phyloP scores from a whole-genome alignment of 2,329 filamentous ascomycete genomes.

The Penicillium decumbens region DNA sequence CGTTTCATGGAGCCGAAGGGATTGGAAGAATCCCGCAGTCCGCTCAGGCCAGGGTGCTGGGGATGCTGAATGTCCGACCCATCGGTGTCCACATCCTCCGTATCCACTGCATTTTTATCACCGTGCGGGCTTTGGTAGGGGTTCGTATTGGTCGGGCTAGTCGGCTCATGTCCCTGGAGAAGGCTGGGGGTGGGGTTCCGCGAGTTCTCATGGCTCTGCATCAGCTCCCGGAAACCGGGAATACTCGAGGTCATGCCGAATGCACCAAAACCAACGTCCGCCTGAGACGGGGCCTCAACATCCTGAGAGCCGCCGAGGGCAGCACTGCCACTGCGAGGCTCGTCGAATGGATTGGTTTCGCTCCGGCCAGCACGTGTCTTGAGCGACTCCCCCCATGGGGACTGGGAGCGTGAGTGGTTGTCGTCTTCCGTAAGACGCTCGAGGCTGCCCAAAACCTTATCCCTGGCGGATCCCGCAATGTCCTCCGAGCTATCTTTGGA shows the following conservation, averaged over 20 bases:
- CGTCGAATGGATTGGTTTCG: conserved; percentile 49
- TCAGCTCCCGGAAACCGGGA: conserved; percentile 54
- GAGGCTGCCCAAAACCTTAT: conserved; percentile 52
- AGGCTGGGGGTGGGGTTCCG: conserved; percentile 53
- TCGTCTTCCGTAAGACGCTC: conserved; percentile 53
- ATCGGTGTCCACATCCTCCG: conserved; percentile 56
- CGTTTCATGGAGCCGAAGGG: conserved; percentile 54
- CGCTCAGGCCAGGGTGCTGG: conserved; percentile 51
- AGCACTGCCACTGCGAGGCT: conserved; percentile 56
- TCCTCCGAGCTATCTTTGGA: conserved; percentile 71
- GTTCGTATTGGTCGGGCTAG: conserved; percentile 92
- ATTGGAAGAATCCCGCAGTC: conserved; percentile 49
- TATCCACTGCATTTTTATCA: conserved; percentile 57
- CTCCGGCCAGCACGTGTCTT: conserved; percentile 47
- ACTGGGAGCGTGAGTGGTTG: conserved; percentile 43
- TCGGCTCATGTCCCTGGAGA: conserved; percentile 58
- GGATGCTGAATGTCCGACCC: conserved; percentile 51
- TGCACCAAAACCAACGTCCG: conserved; percentile 54
- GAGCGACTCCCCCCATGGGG: conserved; percentile 50
- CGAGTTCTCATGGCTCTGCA: conserved; percentile 55
- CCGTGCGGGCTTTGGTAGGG: conserved; percentile 88
- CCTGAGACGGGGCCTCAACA: conserved; percentile 35
- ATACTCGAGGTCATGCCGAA: conserved; percentile 59
- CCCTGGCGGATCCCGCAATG: conserved; percentile 48
- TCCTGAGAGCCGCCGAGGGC: conserved; percentile 73